Percentiles rank a stretch among this genome's conserved stretches.
Evolutionary conservation across 1,284 basidiomycete genomes (phyloP).

Genomic region (Malassezia restricta): DNA sequence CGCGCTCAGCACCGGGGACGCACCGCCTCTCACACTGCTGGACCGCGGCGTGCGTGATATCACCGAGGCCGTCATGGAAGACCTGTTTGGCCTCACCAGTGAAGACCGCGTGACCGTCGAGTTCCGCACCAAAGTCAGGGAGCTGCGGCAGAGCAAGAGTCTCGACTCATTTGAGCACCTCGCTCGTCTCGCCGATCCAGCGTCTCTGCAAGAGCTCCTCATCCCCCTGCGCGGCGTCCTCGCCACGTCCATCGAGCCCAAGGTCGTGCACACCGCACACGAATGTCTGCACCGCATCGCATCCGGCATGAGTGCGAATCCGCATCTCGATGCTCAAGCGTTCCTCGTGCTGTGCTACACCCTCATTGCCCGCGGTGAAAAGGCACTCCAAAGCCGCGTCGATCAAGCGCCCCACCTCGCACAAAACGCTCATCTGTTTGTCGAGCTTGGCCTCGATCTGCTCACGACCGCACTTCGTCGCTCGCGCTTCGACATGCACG

Average conservation of each 20-base stretch:
- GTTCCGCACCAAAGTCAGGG: constrained; percentile 65
- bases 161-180: constrained; percentile 44
- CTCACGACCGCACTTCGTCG: constrained; percentile 77
- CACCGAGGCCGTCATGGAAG: constrained; percentile 74
- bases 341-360: constrained; percentile 75
- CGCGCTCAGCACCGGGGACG: constrained; percentile 56
- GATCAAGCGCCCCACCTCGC: constrained; percentile 35
- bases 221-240: constrained; percentile 72
- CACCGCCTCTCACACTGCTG: constrained; percentile 49
- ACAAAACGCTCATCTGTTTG: constrained; percentile 62
- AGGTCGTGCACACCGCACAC: constrained; percentile 73
- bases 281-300: constrained; percentile 75
- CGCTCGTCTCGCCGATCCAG: constrained; percentile 27
- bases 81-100: constrained; percentile 84
- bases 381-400: constrained; percentile 50
- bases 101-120: constrained; percentile 79
- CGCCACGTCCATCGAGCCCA: constrained; percentile 68
- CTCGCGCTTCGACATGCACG: constrained; percentile 71
- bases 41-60: constrained; percentile 65
- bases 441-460: constrained; percentile 81
- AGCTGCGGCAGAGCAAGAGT: constrained; percentile 43
- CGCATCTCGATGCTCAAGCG: constrained; percentile 59
- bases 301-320: constrained; percentile 71
- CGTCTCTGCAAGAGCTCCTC: constrained; percentile 62
- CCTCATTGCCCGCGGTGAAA: constrained; percentile 77